These are phyloP conservation scores for Phytophthora ohioensis DNA, from an alignment of 352 stramenopile genomes.

Conservation along the genomic window DNA sequence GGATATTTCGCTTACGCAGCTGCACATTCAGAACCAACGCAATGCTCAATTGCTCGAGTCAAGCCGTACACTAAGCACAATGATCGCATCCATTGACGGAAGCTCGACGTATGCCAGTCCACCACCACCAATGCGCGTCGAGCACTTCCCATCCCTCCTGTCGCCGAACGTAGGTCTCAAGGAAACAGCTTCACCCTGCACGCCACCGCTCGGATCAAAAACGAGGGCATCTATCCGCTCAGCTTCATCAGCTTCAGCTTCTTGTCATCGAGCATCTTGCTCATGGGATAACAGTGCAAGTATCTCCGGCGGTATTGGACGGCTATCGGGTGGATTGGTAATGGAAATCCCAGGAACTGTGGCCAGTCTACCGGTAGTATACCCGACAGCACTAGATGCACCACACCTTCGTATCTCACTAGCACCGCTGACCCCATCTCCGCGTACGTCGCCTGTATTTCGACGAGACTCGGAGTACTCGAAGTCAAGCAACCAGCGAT, in stretches of 20 bases:
- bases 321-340: slow-evolving; percentile 52
- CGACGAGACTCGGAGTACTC: slow-evolving; percentile 42
- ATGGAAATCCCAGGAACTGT: slow-evolving; percentile 49
- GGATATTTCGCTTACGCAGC: slow-evolving; percentile 44
- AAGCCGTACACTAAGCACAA: slow-evolving; percentile 52
- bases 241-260: slow-evolving; percentile 4
- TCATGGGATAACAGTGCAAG: slow-evolving; percentile 25
- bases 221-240: slow-evolving; percentile 2
- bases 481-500: slow-evolving; percentile 31
- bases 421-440: slow-evolving; percentile 43
- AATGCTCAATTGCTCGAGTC: slow-evolving; percentile 59
- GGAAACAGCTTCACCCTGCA: slow-evolving; percentile 13
- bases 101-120: slow-evolving; percentile 30
- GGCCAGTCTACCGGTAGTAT: slow-evolving; percentile 21
- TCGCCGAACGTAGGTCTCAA: slow-evolving; percentile 25
- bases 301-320: slow-evolving; percentile 36
- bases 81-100: slow-evolving; percentile 63
- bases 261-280: slow-evolving; percentile 27
- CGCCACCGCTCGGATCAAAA: slow-evolving; percentile 17
- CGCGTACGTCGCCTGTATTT: slow-evolving; percentile 35
- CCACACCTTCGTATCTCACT: slow-evolving; percentile 42
- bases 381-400: slow-evolving; percentile 31
- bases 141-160: slow-evolving; percentile 27
- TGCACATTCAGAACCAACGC: slow-evolving; percentile 55
- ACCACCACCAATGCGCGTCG: slow-evolving; percentile 25